Base-by-base conservation (phyloP, 2,329 filamentous ascomycete genomes). In the Colletotrichum sp. region DNA sequence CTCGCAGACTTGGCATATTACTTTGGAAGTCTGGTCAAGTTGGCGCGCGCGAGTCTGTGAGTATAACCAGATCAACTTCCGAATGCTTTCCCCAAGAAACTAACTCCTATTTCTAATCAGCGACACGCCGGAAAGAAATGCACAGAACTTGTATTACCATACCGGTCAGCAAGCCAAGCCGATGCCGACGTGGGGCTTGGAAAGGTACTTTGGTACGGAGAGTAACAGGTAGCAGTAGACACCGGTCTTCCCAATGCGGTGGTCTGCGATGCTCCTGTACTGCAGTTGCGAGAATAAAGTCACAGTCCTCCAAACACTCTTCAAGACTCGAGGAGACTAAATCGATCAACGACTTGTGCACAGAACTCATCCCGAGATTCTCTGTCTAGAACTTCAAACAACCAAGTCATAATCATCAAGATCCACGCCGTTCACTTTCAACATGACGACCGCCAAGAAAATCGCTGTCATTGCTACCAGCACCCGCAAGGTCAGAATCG, bases 381-480 rank as follows among this genome's bases (percentile, higher is more conserved):
- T 3, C 43, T 51, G 7, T 24, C n/a, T 31, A 31, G 29, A 31
- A 7, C 21, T 21, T 12, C 43, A 21, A 18, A 21, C 1, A 51
- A 51, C 43, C 7, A 21, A 33, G 3, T 18, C 0, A 29, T 16
- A 16, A 5, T 31, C 29, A 7, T 7, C 6, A 31, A 31, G 29
- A 31, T 7, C 29, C 8, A 7, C 29, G 29, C 29, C 54, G 18
- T 57, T 15, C 16, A 31, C 31, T 21, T 16, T 7, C 63, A 57
- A 16, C 1, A 73, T 70, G 71, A 66, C 31, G 21, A 21, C 24
- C 7, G 8, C 13, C 8, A 73, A 74, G 51, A 76, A 47, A 18
- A 78, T 85, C 43, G 84, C 83, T 65, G 63, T 86, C 76, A 80
- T 86, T 59, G 82, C 80, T 47, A 80, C 80, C 76, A 84, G 82